Conservation (phyloP, 129 eudicot genomes). For the Flaveria robusta region DNA sequence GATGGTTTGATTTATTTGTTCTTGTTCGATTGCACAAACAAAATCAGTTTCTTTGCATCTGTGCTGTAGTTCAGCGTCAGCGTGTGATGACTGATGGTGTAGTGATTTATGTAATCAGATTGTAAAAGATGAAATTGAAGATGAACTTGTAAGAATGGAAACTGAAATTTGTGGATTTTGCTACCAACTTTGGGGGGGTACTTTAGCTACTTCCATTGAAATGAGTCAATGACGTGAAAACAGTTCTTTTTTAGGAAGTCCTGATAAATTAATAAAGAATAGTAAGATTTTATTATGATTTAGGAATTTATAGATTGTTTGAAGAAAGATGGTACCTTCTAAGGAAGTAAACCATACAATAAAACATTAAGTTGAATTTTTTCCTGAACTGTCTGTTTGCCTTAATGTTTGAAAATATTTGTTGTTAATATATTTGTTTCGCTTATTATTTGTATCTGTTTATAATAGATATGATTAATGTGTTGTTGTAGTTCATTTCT, state of each 20-base stretch:
- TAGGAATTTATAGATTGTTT: background rate
- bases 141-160: background rate
- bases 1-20: constrained; percentile 13
- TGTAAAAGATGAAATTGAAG: no score
- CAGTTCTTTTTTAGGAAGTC: no score
- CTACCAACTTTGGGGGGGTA: background rate
- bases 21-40: constrained; percentile 11
- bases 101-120: background rate
- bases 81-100: no score
- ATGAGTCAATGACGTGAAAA: no score
- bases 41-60: background rate
- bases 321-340: background rate
- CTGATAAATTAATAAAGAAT: no score
- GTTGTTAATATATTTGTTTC: background rate
- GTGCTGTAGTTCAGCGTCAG: background rate
- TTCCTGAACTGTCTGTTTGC: background rate
- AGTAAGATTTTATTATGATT: background rate
- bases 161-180: background rate
- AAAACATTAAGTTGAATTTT: background rate
- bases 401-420: background rate
- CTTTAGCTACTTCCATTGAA: background rate
- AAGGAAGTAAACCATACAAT: background rate
- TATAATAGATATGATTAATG: background rate
- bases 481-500: constrained; percentile 77
- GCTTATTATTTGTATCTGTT: background rate